Percentiles rank a stretch among this genome's conserved stretches.
phyloP scores from a whole-genome alignment of 352 stramenopile genomes.

The Phytophthora ramorum region DNA sequence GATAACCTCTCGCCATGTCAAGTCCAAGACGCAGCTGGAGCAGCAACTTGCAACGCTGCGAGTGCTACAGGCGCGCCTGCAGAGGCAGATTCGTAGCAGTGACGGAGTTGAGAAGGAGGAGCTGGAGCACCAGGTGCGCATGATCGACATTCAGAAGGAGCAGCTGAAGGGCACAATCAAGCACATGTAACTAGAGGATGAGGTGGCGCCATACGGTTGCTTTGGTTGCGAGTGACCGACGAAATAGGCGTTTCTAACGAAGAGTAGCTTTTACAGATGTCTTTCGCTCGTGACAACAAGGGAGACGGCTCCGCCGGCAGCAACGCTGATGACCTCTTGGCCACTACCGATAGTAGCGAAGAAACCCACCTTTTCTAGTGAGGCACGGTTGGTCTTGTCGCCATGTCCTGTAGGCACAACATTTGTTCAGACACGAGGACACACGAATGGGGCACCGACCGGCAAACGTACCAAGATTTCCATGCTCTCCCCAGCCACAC shows the following conservation, averaged over 20 bases:
- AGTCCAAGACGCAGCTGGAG: slow-evolving; percentile 52
- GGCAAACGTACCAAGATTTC: slow-evolving; percentile 71
- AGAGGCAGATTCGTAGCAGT: slow-evolving; percentile 27
- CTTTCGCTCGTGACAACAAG: slow-evolving; percentile 44
- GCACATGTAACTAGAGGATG: slow-evolving; percentile 32
- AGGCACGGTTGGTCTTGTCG: slow-evolving; percentile 47
- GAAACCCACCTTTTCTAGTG: slow-evolving; percentile 55
- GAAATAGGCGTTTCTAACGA: slow-evolving; percentile 26
- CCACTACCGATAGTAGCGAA: slow-evolving; percentile 43
- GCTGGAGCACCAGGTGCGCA: slow-evolving; percentile 54
- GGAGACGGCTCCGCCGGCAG: slow-evolving; percentile 71
- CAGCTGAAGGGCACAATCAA: slow-evolving; percentile 61
- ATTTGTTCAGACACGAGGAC: not conserved
- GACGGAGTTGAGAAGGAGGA: slow-evolving; percentile 38
- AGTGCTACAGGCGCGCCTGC: slow-evolving; percentile 39
- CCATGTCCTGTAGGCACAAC: slow-evolving; percentile 54
- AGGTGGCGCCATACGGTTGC: not conserved
- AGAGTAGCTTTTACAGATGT: slow-evolving; percentile 9
- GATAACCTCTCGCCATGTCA: slow-evolving; percentile 14
- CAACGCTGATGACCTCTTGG: slow-evolving; percentile 42
- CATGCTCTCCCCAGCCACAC: slow-evolving; percentile 86
- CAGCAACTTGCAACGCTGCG: slow-evolving; percentile 49
- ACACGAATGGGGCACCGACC: not conserved
- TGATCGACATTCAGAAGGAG: slow-evolving; percentile 65
- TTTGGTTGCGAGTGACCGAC: slow-evolving; percentile 1